Percentiles rank a stretch among this genome's conserved stretches.
These are phyloP conservation scores for Ceratobasidium sp. DNA, from an alignment of 1,284 basidiomycete species.

Conservation along the genomic window DNA sequence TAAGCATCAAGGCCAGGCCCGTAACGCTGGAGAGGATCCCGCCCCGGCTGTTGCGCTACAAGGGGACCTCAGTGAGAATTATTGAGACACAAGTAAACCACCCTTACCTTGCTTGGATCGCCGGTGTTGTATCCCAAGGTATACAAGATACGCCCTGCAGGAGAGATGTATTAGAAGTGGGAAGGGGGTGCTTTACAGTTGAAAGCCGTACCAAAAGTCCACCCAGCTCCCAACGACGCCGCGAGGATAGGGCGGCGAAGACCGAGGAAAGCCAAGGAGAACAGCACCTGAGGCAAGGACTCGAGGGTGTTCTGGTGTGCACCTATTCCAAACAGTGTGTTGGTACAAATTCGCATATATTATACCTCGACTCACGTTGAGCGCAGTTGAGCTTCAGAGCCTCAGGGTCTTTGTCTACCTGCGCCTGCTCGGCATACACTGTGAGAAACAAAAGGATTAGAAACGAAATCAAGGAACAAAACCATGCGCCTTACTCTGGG, in stretches of 20 bases:
- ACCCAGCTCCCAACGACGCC: constrained; percentile 33
- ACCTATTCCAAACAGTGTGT: neutral
- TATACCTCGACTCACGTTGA: constrained; percentile 35
- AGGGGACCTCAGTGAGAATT: neutral
- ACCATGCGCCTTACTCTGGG: constrained; percentile 35
- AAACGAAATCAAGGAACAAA: neutral
- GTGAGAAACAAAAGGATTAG: constrained; percentile 4
- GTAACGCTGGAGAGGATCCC: constrained; percentile 15
- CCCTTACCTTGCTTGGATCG: constrained; percentile 31
- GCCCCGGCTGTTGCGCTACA: constrained; percentile 35
- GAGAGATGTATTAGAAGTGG: neutral
- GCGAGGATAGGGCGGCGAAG: constrained; percentile 25
- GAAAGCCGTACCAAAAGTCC: constrained; percentile 11
- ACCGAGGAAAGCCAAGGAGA: constrained; percentile 34
- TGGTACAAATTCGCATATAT: neutral
- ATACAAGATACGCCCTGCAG: constrained; percentile 30
- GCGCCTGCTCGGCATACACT: constrained; percentile 49
- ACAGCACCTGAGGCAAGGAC: constrained; percentile 15
- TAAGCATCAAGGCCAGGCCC: neutral
- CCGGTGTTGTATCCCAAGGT: constrained; percentile 34
- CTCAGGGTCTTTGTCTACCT: constrained; percentile 42
- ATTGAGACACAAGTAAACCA: neutral
- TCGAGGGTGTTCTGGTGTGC: constrained; percentile 39
- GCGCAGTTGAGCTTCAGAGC: constrained; percentile 48
- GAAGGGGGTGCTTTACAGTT: neutral